Evolutionary conservation across 1,284 basidiomycete species (phyloP).

Genomic region (Ustilago cynodontis): DNA sequence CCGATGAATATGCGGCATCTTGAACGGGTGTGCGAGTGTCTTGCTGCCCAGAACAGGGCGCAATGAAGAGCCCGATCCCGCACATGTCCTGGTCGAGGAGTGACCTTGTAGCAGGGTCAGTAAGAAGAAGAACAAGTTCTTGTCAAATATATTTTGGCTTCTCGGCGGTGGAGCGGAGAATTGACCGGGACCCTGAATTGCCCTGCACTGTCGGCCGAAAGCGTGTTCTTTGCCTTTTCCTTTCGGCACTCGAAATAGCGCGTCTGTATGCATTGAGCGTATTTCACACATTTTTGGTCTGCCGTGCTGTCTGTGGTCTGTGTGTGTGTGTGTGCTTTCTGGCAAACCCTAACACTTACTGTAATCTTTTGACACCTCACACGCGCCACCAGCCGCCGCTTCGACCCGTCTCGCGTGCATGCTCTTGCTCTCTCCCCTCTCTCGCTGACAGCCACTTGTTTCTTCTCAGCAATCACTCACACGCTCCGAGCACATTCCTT

Average conservation of each 20-base stretch:
- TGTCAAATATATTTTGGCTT: background rate
- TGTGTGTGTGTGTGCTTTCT: background rate
- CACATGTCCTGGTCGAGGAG: constrained; percentile 21
- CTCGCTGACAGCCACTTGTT: too few species aligned
- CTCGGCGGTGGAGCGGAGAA: constrained; percentile 26
- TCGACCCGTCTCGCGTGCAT: constrained; percentile 4
- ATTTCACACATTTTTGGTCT: constrained; percentile 5
- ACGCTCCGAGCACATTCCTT: constrained; percentile 9
- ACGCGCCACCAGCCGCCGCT: constrained; percentile 1
- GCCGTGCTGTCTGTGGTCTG: background rate
- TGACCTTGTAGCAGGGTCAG: background rate
- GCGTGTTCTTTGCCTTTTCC: too few species aligned
- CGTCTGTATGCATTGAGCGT: constrained; percentile 10
- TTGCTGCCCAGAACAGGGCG: constrained; percentile 5
- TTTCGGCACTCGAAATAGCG: background rate
- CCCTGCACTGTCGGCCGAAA: constrained; percentile 14
- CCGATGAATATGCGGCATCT: constrained; percentile 18
- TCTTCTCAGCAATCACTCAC: constrained; percentile 4
- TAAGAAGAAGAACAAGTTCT: background rate
- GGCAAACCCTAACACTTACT: too few species aligned
- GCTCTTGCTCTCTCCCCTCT: background rate
- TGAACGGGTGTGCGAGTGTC: background rate
- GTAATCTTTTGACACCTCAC: constrained; percentile 1
- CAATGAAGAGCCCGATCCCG: constrained; percentile 35
- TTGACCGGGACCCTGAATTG: constrained; percentile 11